Percentiles rank a stretch among this genome's conserved stretches.
Evolutionary conservation across 23 red algal genomes (phyloP).

Genomic region (Gracilaria domingensis): DNA sequence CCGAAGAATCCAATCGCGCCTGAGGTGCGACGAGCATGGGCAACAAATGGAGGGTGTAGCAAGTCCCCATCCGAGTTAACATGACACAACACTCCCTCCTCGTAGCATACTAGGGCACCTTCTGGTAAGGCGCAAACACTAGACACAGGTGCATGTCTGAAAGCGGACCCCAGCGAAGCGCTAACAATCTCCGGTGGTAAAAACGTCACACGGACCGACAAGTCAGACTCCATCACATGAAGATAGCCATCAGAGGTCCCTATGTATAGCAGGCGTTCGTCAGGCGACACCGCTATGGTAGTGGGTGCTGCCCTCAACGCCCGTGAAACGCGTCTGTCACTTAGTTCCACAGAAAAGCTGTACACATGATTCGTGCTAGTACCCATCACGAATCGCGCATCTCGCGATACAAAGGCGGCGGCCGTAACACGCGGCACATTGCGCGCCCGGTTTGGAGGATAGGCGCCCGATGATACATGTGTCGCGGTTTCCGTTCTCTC

Average conservation of each 20-base stretch:
- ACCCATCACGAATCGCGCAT: constrained; percentile 7
- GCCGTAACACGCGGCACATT: constrained; percentile 19
- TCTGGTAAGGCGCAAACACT: background rate
- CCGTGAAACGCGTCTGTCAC: background rate
- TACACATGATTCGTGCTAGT: constrained; percentile 4
- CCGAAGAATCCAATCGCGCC: constrained; percentile 31
- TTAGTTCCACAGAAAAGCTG: background rate
- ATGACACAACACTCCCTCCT: constrained; percentile 11
- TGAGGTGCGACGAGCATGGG: constrained; percentile 39
- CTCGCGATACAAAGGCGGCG: constrained; percentile 1
- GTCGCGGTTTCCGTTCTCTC: background rate
- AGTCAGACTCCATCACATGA: background rate
- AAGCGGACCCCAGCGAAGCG: constrained; percentile 7
- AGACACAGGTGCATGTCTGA: constrained; percentile 5
- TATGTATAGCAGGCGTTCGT: constrained; percentile 18
- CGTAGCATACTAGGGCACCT: background rate
- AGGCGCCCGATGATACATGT: background rate
- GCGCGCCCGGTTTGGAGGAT: background rate
- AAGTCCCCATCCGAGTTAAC: background rate
- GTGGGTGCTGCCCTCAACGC: background rate
- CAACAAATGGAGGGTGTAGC: constrained; percentile 17
- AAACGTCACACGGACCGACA: constrained; percentile 1
- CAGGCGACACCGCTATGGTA: constrained; percentile 12
- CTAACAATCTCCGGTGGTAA: constrained; percentile 7
- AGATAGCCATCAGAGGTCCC: constrained; percentile 16